Evolutionary conservation across 805 yeast genomes (phyloP).

Genomic region (Naumovozyma dairenensis): DNA sequence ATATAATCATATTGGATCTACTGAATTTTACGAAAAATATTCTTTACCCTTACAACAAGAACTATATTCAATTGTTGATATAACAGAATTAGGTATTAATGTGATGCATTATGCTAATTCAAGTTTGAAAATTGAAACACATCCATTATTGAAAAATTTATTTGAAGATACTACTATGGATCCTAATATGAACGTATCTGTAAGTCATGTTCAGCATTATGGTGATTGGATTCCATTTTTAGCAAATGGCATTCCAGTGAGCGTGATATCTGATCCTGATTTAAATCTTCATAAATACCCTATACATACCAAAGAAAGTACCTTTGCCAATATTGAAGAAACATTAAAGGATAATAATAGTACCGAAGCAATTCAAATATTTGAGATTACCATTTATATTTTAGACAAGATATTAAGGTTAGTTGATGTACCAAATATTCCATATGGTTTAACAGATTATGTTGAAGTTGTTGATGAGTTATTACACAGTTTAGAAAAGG

Average conservation of each 20-base stretch:
- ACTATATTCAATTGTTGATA: slow-evolving; percentile 63
- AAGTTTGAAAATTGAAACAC: slow-evolving; percentile 44
- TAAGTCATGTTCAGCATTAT: slow-evolving; percentile 15
- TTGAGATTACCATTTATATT: slow-evolving; percentile 43
- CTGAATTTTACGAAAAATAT: slow-evolving; percentile 60
- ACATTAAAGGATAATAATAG: slow-evolving; percentile 37
- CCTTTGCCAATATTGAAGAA: slow-evolving; percentile 42
- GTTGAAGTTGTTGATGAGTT: slow-evolving; percentile 36
- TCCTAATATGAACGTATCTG: background rate
- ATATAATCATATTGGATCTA: slow-evolving; percentile 76
- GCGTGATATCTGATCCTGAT: slow-evolving; percentile 18
- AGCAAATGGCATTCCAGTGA: slow-evolving; percentile 42
- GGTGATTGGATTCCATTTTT: slow-evolving; percentile 67
- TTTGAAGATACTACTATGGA: slow-evolving; percentile 29
- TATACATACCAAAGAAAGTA: slow-evolving; percentile 58
- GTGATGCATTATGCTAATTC: slow-evolving; percentile 26
- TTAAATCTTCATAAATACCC: slow-evolving; percentile 35
- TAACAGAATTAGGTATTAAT: slow-evolving; percentile 36
- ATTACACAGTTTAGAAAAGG: slow-evolving; percentile 34
- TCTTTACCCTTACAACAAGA: slow-evolving; percentile 45
- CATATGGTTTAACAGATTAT: slow-evolving; percentile 45
- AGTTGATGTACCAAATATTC: slow-evolving; percentile 68
- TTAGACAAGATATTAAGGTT: slow-evolving; percentile 42
- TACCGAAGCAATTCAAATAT: background rate
- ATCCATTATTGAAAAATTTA: slow-evolving; percentile 51